Percentiles rank a stretch among this genome's conserved stretches.
phyloP scores from a whole-genome alignment of 441 rosid species.

The Erodium trifolium region DNA sequence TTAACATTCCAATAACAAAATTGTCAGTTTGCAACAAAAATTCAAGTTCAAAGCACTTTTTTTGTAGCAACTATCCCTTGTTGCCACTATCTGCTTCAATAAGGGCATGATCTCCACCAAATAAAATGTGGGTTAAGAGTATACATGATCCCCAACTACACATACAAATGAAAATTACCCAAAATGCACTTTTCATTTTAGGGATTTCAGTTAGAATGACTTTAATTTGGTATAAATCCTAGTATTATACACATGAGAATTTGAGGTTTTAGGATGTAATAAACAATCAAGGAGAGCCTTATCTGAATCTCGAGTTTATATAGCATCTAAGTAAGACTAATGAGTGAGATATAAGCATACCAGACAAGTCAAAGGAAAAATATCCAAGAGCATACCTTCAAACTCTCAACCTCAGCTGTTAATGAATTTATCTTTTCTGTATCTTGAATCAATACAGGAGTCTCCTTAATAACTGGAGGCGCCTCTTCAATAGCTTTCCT shows the following conservation, averaged over 20 bases:
- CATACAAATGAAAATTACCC: background rate
- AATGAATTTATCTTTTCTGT: conserved; percentile 61
- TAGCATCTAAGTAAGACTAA: too few relatives aligned
- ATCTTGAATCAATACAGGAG: conserved; percentile 80
- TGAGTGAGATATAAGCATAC: conserved; percentile 2
- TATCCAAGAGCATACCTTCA: conserved; percentile 52
- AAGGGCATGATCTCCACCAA: background rate
- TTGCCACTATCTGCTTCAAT: background rate
- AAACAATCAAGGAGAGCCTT: background rate
- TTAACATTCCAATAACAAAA: too few relatives aligned
- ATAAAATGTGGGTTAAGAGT: background rate
- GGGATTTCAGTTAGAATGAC: background rate
- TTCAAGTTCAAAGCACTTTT: too few relatives aligned
- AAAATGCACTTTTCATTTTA: background rate
- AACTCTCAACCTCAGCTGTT: conserved; percentile 60
- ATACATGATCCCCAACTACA: background rate
- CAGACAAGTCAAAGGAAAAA: background rate
- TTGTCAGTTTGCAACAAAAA: too few relatives aligned
- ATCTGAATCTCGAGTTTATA: too few relatives aligned
- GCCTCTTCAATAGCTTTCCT: conserved; percentile 85
- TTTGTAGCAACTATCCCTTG: background rate
- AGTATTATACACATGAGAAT: background rate
- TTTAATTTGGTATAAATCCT: background rate
- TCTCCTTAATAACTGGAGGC: conserved; percentile 67
- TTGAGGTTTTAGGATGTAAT: background rate